These are phyloP conservation scores for Piromyces sp. DNA, from an alignment of 192 early-diverging fungal species.

Conservation along the genomic window DNA sequence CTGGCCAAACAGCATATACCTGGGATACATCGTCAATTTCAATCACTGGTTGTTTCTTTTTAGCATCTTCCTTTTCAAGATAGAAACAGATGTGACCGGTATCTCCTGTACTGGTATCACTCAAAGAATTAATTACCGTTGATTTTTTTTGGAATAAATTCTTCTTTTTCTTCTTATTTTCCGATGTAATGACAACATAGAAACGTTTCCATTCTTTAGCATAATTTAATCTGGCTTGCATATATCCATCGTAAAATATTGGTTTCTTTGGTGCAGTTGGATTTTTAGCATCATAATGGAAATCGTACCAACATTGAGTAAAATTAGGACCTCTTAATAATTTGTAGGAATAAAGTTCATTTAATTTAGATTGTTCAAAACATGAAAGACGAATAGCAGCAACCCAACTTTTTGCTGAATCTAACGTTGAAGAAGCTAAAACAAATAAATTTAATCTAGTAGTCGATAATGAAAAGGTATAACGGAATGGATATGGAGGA, in stretches of 20 bases:
- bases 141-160: neutral
- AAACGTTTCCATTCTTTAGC: conserved; percentile 11
- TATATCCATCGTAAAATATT: conserved; percentile 13
- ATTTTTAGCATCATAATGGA: conserved; percentile 10
- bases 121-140: neutral
- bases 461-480: neutral
- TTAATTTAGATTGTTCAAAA: conserved; percentile 17
- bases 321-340: conserved; percentile 9
- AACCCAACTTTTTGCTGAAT: conserved; percentile 19
- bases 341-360: conserved; percentile 13
- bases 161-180: neutral
- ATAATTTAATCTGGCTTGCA: conserved; percentile 14
- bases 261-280: neutral
- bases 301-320: conserved; percentile 9
- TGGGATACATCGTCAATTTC: neutral
- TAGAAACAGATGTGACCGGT: conserved; percentile 12
- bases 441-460: conserved; percentile 10
- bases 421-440: conserved; percentile 13
- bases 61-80: conserved; percentile 9
- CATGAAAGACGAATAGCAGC: conserved; percentile 18
- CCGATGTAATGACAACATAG: conserved; percentile 13
- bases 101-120: conserved; percentile 1
- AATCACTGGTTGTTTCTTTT: conserved; percentile 10
- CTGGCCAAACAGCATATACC: neutral
- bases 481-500: neutral